These are phyloP conservation scores for Clarireedia hainanense DNA, from an alignment of 2,329 filamentous ascomycete genomes.

Conservation along the genomic window DNA sequence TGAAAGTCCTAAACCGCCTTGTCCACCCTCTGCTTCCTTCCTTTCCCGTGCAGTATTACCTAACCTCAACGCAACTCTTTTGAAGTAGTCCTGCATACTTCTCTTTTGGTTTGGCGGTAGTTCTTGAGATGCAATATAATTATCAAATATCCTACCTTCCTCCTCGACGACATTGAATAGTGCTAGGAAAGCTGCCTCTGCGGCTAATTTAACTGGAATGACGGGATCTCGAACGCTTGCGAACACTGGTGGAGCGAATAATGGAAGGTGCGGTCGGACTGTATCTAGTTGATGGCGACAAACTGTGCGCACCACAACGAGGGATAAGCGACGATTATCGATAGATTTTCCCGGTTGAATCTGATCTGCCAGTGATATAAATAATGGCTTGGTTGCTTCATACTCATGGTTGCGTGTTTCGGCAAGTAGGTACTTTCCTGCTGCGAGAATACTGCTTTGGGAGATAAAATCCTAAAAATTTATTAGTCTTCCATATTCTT, in stretches of 20 bases:
- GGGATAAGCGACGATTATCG: slow-evolving; percentile 76
- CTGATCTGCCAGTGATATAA: slow-evolving; percentile 66
- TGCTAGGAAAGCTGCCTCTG: slow-evolving; percentile 87
- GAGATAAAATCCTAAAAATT: slow-evolving; percentile 63
- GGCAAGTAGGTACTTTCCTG: slow-evolving; percentile 80
- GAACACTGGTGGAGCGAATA: slow-evolving; percentile 80
- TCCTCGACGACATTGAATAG: slow-evolving; percentile 87
- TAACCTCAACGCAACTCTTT: slow-evolving; percentile 76
- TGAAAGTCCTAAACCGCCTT: slow-evolving; percentile 74
- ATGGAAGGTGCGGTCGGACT: slow-evolving; percentile 69
- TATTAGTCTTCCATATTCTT: slow-evolving; percentile 13
- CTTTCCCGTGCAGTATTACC: slow-evolving; percentile 84
- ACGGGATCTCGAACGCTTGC: slow-evolving; percentile 82
- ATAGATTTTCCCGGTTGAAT: slow-evolving; percentile 71
- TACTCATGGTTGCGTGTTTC: slow-evolving; percentile 59
- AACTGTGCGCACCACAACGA: slow-evolving; percentile 83
- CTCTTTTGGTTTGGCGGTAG: slow-evolving; percentile 69
- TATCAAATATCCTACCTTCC: slow-evolving; percentile 80
- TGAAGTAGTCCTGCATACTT: slow-evolving; percentile 96
- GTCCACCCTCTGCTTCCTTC: slow-evolving; percentile 83
- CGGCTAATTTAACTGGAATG: slow-evolving; percentile 91
- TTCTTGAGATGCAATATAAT: slow-evolving; percentile 68
- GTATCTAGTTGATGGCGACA: slow-evolving; percentile 72
- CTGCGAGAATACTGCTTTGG: slow-evolving; percentile 81
- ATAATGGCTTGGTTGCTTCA: slow-evolving; percentile 70